These are phyloP conservation scores for Candida caryicola DNA, from an alignment of 805 yeast genomes.

Conservation along the genomic window DNA sequence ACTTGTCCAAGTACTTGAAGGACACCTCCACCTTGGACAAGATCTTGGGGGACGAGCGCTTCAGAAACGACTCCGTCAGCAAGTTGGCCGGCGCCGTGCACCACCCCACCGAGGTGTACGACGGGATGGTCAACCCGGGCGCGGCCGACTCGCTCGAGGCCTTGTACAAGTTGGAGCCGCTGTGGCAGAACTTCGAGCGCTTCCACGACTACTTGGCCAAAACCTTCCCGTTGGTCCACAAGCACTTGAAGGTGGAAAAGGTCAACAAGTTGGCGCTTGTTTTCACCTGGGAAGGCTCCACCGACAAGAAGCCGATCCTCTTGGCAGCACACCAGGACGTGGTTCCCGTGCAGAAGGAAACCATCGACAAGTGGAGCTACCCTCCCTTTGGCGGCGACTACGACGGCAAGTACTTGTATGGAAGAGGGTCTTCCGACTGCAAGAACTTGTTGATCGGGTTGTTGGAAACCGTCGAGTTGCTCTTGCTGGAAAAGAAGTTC, in stretches of 20 bases:
- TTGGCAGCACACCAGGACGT: conserved; percentile 43
- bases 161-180: conserved; percentile 19
- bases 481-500: conserved; percentile 31
- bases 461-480: conserved; percentile 34
- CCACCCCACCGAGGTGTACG: conserved; percentile 32
- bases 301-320: conserved; percentile 32
- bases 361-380: conserved; percentile 36
- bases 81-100: conserved; percentile 27
- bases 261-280: conserved; percentile 38
- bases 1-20: conserved; percentile 22
- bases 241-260: conserved; percentile 30
- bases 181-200: conserved; percentile 16
- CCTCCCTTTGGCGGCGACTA: conserved; percentile 37
- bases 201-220: conserved; percentile 31
- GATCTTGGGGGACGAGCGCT: conserved; percentile 27
- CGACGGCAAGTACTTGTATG: conserved; percentile 32
- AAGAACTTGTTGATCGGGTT: conserved; percentile 45
- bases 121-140: conserved; percentile 29
- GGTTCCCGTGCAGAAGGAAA: conserved; percentile 40
- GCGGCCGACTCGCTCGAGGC: conserved; percentile 22
- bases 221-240: conserved; percentile 33
- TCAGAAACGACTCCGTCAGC: conserved; percentile 19
- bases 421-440: conserved; percentile 38
- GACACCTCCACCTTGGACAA: conserved; percentile 17
- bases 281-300: conserved; percentile 36